Evolutionary conservation across 2,329 filamentous ascomycete species (phyloP).

Genomic region (Lanzia echinophila): DNA sequence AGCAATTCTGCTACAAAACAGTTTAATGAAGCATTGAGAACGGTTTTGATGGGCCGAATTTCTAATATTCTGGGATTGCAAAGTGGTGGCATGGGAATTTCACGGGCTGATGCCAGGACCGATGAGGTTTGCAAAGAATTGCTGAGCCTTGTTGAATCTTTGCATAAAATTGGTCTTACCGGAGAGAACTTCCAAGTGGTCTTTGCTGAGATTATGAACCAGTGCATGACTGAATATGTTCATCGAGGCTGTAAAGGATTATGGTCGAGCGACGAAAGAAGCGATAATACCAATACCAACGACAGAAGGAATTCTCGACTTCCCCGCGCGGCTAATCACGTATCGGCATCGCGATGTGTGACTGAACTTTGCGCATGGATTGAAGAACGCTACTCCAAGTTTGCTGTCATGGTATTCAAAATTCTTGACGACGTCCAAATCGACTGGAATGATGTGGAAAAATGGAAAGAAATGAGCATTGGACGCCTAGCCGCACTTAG

Average conservation of each 20-base stretch:
- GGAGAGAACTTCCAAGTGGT: constrained; percentile 63
- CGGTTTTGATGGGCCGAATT: constrained; percentile 41
- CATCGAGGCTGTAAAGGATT: constrained; percentile 54
- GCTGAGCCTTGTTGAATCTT: constrained; percentile 48
- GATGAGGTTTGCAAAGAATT: constrained; percentile 44
- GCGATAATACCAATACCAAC: not conserved
- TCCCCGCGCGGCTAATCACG: constrained; percentile 28
- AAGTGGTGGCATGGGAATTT: not conserved
- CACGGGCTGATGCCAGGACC: constrained; percentile 12
- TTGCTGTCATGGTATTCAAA: constrained; percentile 55
- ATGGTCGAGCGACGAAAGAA: constrained; percentile 38
- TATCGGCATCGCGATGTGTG: constrained; percentile 47
- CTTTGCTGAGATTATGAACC: constrained; percentile 65
- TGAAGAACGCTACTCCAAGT: constrained; percentile 56
- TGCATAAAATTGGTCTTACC: constrained; percentile 60
- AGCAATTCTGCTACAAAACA: constrained; percentile 53
- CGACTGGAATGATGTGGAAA: constrained; percentile 51
- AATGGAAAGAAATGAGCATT: constrained; percentile 65
- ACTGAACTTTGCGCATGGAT: constrained; percentile 59
- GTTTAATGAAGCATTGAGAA: constrained; percentile 47
- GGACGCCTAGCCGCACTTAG: constrained; percentile 62
- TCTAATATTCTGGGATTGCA: constrained; percentile 40
- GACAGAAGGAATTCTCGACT: constrained; percentile 21
- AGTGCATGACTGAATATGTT: constrained; percentile 58
- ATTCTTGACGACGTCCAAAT: constrained; percentile 32